Evolutionary conservation across 352 stramenopile genomes (phyloP), one percentile per base, ranked within the genome.

Genomic region (Globisporangium apiculatum): DNA sequence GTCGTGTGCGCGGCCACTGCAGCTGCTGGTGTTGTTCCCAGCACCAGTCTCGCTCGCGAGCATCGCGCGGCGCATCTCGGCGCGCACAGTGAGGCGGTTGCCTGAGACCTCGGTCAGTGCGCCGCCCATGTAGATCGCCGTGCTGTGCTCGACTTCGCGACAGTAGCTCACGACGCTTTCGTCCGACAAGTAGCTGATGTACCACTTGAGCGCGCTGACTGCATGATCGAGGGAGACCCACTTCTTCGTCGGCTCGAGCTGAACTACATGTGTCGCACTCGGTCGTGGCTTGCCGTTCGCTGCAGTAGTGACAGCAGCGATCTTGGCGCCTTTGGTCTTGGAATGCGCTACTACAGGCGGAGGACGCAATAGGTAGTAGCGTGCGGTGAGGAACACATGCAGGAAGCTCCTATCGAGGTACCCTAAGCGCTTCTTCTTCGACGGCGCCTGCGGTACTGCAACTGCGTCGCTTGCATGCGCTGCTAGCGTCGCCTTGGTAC

Each of bases 31-130:
- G 7, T 38, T 51, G 12, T 31, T 31, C 24, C 24, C 24, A 31
- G 1, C 24, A 31, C 24, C 24, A 31, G 15, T 57, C 2, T 11
- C 50, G 18, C 60, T 67, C 3, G 24, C 10, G 8, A 91, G 57
- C 81, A 91, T 91, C 12, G 71, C 67, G 11, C 78, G 70, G 5
- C 81, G 73, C 81, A 91, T 91, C 55, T 87, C 75, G 0, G 79
- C 79, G 10, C 81, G 73, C 41, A 91, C 79, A 9, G 79, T 78
- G 15, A 91, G 59, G 14, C 79, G 71, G 54, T 89, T 89, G 38
- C 79, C 81, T 14, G 68, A 64, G 15, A 85, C 72, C 49, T 89
- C 81, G 0, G 67, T 72, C 12, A 91, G 58, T 0, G 66, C 71
- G 0, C 62, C 57, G 7, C 78, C 78, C 11, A 75, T 66, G 35